Evolutionary conservation across 2,329 filamentous ascomycete species (phyloP), one percentile per base, ranked within the genome.

Genomic region (Fusarium sp.): DNA sequence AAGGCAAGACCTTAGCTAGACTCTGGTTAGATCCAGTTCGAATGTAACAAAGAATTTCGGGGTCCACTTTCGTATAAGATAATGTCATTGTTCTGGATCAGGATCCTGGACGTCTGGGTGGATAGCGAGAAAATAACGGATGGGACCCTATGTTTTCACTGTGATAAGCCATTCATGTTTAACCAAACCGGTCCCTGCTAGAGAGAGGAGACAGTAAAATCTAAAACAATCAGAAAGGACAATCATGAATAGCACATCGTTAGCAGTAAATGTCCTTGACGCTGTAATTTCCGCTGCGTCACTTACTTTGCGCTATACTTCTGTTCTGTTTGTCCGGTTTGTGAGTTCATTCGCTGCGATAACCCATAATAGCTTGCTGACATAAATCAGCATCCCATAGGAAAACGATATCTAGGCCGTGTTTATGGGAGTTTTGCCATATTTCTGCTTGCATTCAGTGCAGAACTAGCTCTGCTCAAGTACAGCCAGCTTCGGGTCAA

Each of bases 191-290:
- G 14, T 20, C 17, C 32, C 8, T 8, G 6, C 4, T 26, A 11
- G 11, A 30, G 42, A 24, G 4, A 38, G 8, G 8, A 24, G 28
- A 6, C 3, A 12, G 4, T 2, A 5, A n/a, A 2, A 36, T 5
- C 15, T 1, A 17, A 13, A 6, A 36, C 7, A 8, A 7, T n/a
- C 17, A 0, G 10, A 18, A 22, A 15, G 1, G 3, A 2, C 1
- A 10, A 38, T n/a, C 7, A 60, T 60, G 57, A 8, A 10, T 1
- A 22, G 4, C 1, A 4, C 8, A 1, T 14, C 57, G 1, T 8
- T 39, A 0, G 1, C 26, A 1, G 0, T 39, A 1, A 26, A 0
- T 18, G 22, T 39, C 6, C 35, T 60, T 3, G 45, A 60, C 20
- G 57, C 57, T 13, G 9, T 53, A 13, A 60, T 53, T 0, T 5